These are phyloP conservation scores for Luvunga scandens DNA, from an alignment of 345 rosid genomes.

Conservation along the genomic window DNA sequence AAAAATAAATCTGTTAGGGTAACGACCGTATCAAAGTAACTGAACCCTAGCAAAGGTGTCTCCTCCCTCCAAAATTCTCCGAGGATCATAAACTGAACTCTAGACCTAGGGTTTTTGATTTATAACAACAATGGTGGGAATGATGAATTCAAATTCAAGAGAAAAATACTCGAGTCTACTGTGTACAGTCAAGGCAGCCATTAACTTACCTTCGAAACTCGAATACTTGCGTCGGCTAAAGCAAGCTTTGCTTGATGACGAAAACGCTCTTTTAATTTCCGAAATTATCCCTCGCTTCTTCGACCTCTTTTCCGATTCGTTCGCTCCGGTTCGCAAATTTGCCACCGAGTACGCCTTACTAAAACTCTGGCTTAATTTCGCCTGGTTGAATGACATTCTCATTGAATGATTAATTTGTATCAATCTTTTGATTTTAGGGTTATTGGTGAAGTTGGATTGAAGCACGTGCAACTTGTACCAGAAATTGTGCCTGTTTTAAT, in stretches of 20 bases:
- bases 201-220: slow-evolving; percentile 67
- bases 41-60: not conserved
- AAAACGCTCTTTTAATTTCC: slow-evolving; percentile 37
- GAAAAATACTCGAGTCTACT: slow-evolving; percentile 51
- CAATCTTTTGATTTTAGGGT: slow-evolving; percentile 44
- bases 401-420: not conserved
- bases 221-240: slow-evolving; percentile 53
- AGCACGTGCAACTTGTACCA: slow-evolving; percentile 66
- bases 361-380: not conserved
- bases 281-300: slow-evolving; percentile 73
- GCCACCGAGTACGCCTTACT: slow-evolving; percentile 56
- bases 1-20: not conserved
- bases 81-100: not conserved
- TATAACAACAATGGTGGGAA: slow-evolving; percentile 44
- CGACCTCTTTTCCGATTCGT: slow-evolving; percentile 63
- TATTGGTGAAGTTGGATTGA: slow-evolving; percentile 74
- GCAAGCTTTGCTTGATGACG: slow-evolving; percentile 45
- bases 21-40: not conserved
- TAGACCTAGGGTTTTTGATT: slow-evolving; percentile 2
- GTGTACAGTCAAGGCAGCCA: slow-evolving; percentile 54
- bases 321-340: slow-evolving; percentile 74
- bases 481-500: slow-evolving; percentile 73
- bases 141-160: slow-evolving; percentile 45
- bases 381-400: not conserved
- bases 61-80: slow-evolving; percentile 18